Evolutionary conservation across 768 basidiomycete genomes (phyloP), one percentile per base, ranked within the genome.

Genomic region (Panellus pusillus): DNA sequence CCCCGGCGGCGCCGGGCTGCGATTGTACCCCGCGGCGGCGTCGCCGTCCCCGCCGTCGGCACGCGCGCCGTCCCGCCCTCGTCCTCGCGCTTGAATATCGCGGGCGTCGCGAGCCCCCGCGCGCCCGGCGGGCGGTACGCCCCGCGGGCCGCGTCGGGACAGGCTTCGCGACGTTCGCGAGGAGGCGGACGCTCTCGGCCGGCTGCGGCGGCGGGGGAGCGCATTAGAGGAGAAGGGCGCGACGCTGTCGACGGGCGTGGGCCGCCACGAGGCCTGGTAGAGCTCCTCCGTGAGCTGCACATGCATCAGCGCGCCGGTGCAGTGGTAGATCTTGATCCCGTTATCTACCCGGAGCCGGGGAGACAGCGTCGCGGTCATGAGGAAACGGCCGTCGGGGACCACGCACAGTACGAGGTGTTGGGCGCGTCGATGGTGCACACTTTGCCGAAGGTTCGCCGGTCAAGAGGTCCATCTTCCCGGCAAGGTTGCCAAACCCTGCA

Each of bases 261-360:
- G 93, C 29, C 90, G 76, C 94, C 93, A 96, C 1, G 82, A 75
- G 0, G 82, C 79, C 71, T 97, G 93, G 70, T 98, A 98, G 13
- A 97, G 79, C 67, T 98, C 96, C 4, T 97, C 93, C 49, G 84
- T 71, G 43, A 75, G 65, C 67, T 97, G 92, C 17, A 89, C 74
- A 58, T 98, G 93, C 49, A 97, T 66, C n/a, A 98, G 80, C 1
- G 84, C 79, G 9, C 97, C 95, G 0, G 85, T 79, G 68, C 91
- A 94, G 68, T 96, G 94, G 90, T 89, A 98, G 55, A 99, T 79
- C 74, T 95, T 97, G 70, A 98, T 84, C 1, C 95, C 94, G 62
- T 98, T 98, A 74, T 99, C 97, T 54, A 99, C 97, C 36, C 97
- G 85, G 44, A 98, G 74, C 19, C 97, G 84, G 0, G 97, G 97